phyloP scores from a whole-genome alignment of 2,329 filamentous ascomycete species.

The Cylindrodendrum hubeiense region DNA sequence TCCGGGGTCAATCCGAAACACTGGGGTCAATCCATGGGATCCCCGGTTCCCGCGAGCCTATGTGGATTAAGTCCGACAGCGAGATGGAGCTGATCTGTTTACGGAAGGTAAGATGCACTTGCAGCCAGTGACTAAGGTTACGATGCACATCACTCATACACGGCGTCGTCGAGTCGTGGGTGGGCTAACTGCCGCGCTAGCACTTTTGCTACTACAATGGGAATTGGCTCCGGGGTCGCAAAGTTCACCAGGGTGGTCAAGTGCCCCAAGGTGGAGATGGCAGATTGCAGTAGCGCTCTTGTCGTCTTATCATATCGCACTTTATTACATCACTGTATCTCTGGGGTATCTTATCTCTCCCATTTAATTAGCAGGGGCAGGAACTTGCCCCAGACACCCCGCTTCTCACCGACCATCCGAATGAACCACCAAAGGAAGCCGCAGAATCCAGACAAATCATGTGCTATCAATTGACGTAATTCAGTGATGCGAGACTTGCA shows the following conservation, averaged over 20 bases:
- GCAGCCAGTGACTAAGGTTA: background rate
- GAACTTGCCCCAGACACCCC: no score
- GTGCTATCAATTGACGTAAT: no score
- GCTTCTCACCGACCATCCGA: no score
- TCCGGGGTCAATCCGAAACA: background rate
- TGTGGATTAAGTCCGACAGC: background rate
- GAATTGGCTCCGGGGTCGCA: background rate
- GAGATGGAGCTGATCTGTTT: background rate
- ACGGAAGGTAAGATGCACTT: background rate
- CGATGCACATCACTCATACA: background rate
- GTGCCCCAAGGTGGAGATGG: background rate
- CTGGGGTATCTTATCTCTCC: no score
- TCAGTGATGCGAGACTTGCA: no score
- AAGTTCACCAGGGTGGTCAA: background rate
- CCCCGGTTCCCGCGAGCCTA: background rate
- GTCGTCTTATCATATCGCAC: background rate
- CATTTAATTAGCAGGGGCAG: no score
- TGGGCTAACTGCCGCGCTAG: background rate
- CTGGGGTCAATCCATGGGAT: background rate
- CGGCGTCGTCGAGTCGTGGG: background rate
- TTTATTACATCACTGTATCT: no score
- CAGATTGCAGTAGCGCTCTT: background rate
- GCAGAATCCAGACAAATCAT: no score
- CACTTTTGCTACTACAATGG: background rate
- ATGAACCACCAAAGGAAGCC: no score